Base-by-base conservation (phyloP, 176 grass and related monocot genomes). In the Juncus inflexus region DNA sequence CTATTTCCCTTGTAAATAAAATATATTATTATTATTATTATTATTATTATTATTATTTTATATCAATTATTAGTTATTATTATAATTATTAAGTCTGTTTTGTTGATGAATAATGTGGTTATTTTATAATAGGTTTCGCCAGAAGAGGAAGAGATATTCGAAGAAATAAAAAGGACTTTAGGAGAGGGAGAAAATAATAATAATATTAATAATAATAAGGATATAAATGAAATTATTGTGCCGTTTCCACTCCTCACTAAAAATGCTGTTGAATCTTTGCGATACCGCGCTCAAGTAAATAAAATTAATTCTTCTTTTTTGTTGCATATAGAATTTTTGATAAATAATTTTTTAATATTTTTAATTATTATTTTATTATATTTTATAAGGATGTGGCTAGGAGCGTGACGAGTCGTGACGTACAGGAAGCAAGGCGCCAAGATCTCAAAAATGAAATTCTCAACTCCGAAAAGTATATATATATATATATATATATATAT, bases 401-500 rank as follows among this genome's bases (percentile, higher is more conserved):
- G 75, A 80, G 80, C 82, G 94, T 97, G 63, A 97, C 94, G 41
- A 91, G 57, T 57, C 70, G 78, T 66, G 94, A 91, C 74, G 72
- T 97, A 77, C 81, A 91, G 72, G 94, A 97, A 79, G 83, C 94
- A 42, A 77, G 92, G 59, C 80, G 82, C 5, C 87, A 97, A 79
- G 92, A 97, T 69, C 77, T 91, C 78, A 91, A 83, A 63, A 97
- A 89, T 79, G 94, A 97, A 86, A 97, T 97, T 64, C 94, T 97
- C 12, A 97, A 97, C 65, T 97, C 94, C 35, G 71, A 89, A 63
- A 91, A 86, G 94, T 91, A 83, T 79, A 74, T 35, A 41, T 16
- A 45, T n/a, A 70, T 15, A 59, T 45, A 45, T 45, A n/a, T n/a
- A n/a, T 45, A 45, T 45, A 45, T 45, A 4, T n/a, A n/a, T n/a